Evolutionary conservation across 352 stramenopile genomes (phyloP).

Genomic region (Globisporangium paroecandrum): DNA sequence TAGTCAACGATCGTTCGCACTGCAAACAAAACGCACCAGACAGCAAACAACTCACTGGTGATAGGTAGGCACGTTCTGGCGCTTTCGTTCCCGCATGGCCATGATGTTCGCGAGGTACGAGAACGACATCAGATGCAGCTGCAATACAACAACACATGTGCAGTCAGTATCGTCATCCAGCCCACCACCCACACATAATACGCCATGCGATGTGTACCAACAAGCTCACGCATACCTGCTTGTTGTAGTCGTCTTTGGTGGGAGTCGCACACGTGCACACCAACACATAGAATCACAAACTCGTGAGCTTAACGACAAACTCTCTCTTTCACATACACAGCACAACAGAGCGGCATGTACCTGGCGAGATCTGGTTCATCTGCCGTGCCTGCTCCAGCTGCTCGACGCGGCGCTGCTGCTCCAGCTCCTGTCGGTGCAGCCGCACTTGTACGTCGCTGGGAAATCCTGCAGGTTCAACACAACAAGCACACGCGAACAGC

Average conservation of each 20-base stretch:
- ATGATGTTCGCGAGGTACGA: conserved; percentile 54
- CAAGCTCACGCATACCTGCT: conserved; percentile 23
- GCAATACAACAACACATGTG: neutral
- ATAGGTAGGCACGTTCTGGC: conserved; percentile 21
- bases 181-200: neutral
- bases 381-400: conserved; percentile 41
- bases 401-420: conserved; percentile 32
- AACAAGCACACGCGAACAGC: neutral
- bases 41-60: conserved; percentile 15
- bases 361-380: conserved; percentile 37
- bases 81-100: conserved; percentile 42
- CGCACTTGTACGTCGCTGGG: conserved; percentile 15
- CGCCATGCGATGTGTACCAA: neutral
- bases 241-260: conserved; percentile 42
- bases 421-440: conserved; percentile 27
- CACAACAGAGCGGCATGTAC: conserved; percentile 15
- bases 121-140: conserved; percentile 51
- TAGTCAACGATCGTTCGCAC: neutral
- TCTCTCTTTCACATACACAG: neutral
- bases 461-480: conserved; percentile 11
- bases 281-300: neutral
- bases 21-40: neutral
- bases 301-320: neutral
- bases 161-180: neutral
- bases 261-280: neutral